phyloP scores from a whole-genome alignment of 371 early-diverging fungal species.

The Zychaea mexicana region DNA sequence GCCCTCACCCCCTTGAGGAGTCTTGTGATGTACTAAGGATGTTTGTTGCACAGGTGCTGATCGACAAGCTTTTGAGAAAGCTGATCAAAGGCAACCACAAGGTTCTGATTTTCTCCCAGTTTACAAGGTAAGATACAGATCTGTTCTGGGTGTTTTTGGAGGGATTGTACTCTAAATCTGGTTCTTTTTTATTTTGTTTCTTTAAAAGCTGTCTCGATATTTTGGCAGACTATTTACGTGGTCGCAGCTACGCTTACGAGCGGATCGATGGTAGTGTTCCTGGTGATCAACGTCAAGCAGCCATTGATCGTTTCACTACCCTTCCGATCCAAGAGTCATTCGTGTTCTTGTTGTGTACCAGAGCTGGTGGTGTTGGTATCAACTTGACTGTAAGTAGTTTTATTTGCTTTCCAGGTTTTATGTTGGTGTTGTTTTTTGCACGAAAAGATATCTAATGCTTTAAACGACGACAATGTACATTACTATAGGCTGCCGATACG shows the following conservation, averaged over 20 bases:
- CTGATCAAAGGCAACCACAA: slow-evolving; percentile 85
- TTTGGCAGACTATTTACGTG: slow-evolving; percentile 87
- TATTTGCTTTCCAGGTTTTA: too few species aligned
- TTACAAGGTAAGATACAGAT: slow-evolving; percentile 58
- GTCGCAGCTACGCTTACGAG: slow-evolving; percentile 77
- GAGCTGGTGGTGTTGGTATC: slow-evolving; percentile 96
- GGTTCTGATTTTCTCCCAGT: slow-evolving; percentile 96
- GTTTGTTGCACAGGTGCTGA: slow-evolving; percentile 53
- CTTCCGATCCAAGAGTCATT: slow-evolving; percentile 72
- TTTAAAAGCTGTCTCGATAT: slow-evolving; percentile 71
- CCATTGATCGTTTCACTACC: slow-evolving; percentile 92
- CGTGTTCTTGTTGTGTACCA: slow-evolving; percentile 85
- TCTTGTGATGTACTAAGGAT: too few species aligned
- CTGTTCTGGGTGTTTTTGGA: neutral
- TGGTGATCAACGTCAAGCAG: slow-evolving; percentile 91
- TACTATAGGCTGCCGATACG: slow-evolving; percentile 83
- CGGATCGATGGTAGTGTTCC: slow-evolving; percentile 91
- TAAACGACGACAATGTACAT: too few species aligned
- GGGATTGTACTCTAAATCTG: too few species aligned
- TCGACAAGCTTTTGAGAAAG: slow-evolving; percentile 87
- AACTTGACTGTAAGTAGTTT: slow-evolving; percentile 68
- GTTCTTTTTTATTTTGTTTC: neutral
- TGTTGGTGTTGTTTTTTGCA: too few species aligned
- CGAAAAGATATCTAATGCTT: too few species aligned
- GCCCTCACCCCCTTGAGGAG: too few species aligned